Base-by-base conservation (phyloP, 176 grass and related monocot genomes). In the Saccharum spontaneum region DNA sequence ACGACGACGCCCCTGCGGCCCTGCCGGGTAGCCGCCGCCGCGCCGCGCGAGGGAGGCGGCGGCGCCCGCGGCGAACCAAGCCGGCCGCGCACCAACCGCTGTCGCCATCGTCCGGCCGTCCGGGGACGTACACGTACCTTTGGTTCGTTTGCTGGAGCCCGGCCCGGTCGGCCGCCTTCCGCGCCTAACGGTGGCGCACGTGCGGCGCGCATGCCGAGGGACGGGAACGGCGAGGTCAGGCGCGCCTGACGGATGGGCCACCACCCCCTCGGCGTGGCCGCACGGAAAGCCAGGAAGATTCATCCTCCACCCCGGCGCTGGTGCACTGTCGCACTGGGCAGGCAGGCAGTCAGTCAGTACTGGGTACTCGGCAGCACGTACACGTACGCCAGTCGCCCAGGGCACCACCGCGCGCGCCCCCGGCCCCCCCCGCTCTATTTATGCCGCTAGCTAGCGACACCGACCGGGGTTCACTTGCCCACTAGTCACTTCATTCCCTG, bases 271-370 rank as follows among this genome's bases (percentile, higher is more conserved):
- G 11, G 3, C 31, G 15, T 54, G 36, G 81, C 43, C 69, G 66
- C 82, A 85, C 70, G 52, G 71, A 76, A 81, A 65, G 39, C 88
- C 50, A 82, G 43, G 83, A 86, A 55, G 83, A 86, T 89, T 55
- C 88, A 77, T 10, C 33, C 63, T 0, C 22, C 7, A 3, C 28
- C 28, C 28, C 28, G 28, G 28, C 28, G 28, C 28, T 28, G 28
- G 28, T 28, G 28, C 28, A 28, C 28, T 28, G 24, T 4, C 4
- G 60, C 23, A 62, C n/a, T 26, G 59, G 8, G 31, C 28, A 28
- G 28, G 28, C 24, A 30, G 18, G 1, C 79, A 55, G 45, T 69
- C 64, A 81, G 79, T 81, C 28, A 15, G 46, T 81, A 81, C 44
- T 36, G 17, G 18, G 63, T 20, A 61, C 61, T 28, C 14, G 15